Evolutionary conservation across 2,329 filamentous ascomycete genomes (phyloP), one percentile per base, ranked within the genome.

Genomic region (Penicillium hordei): DNA sequence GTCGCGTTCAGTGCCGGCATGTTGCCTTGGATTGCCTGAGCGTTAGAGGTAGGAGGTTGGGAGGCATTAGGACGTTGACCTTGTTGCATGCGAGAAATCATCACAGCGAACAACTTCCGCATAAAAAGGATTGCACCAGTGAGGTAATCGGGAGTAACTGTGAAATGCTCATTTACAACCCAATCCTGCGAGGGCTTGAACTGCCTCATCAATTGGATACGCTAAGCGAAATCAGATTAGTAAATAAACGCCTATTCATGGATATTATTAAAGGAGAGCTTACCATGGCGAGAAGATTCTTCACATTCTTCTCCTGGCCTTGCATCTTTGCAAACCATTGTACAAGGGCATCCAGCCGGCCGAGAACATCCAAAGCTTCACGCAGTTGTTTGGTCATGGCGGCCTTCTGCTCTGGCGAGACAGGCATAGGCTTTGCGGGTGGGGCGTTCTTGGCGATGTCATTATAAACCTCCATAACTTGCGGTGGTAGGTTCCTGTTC

Each of bases 181-280:
- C 76, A 78, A 36, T 78, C 77, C 21, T 67, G 67, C 4, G 70
- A 68, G 25, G 66, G 58, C 55, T 76, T 78, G 63, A 77, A 80
- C 59, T 81, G 79, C 43, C 74, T 73, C 70, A 79, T 75, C 49
- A 81, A 68, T 62, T 78, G 72, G 39, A 78, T 68, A 36, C 78
- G 76, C 72, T 79, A 60, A 29, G 23, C 23, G 10, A 46, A 6
- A 59, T 55, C 29, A 57, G 29, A 51, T 60, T 59, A 67, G 57
- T 60, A 44, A 65, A 57, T 12, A 49, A 52, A 48, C 43, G 27
- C n/a, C 25, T 43, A 9, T 33, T 12, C 31, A 33, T 33, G 31
- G 12, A 33, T 44, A 36, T 50, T 13, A 55, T 17, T 12, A 29
- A 48, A 27, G n/a, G 34, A 42, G 21, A 36, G 61, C 71, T 57